A percentile compares a stretch with the other conserved stretches of the same genome.
These are phyloP conservation scores for Pisolithus albus DNA, from an alignment of 768 basidiomycete species.

Conservation along the genomic window DNA sequence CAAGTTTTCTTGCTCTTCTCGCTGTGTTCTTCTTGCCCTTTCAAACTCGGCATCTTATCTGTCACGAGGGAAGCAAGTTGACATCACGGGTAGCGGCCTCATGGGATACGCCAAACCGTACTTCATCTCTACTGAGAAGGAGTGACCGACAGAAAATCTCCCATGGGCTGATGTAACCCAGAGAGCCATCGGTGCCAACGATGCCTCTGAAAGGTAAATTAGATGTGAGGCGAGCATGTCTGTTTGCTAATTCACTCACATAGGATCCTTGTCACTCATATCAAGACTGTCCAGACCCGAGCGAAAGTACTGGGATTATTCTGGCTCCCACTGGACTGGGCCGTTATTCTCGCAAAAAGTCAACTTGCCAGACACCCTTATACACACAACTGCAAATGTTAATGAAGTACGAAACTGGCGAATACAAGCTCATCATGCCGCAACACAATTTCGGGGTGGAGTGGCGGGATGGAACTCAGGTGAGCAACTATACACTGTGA, in stretches of 20 bases:
- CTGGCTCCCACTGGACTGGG: constrained; percentile 91
- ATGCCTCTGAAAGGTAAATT: constrained; percentile 59
- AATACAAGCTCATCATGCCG: constrained; percentile 94
- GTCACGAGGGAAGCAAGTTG: constrained; percentile 53
- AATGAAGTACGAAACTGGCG: constrained; percentile 86
- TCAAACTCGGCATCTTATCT: constrained; percentile 85
- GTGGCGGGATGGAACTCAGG: constrained; percentile 74
- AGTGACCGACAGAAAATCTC: constrained; percentile 66
- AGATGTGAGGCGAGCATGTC: neutral
- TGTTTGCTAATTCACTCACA: constrained; percentile 5
- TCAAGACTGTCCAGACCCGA: constrained; percentile 60
- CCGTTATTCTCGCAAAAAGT: constrained; percentile 72
- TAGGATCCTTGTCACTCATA: constrained; percentile 66
- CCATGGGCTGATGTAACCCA: constrained; percentile 84
- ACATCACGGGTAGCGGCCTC: constrained; percentile 72
- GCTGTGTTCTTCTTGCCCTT: constrained; percentile 91
- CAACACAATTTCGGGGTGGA: constrained; percentile 97
- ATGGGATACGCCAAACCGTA: constrained; percentile 91
- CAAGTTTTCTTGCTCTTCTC: constrained; percentile 98
- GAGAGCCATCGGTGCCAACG: constrained; percentile 61
- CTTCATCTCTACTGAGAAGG: constrained; percentile 87
- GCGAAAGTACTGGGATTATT: constrained; percentile 74
- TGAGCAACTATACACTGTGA: constrained; percentile 21
- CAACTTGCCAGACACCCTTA: constrained; percentile 85
- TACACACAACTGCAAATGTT: constrained; percentile 84